Percentiles rank a stretch among this genome's conserved stretches.
Evolutionary conservation across 345 rosid genomes (phyloP).

Genomic region (Syzygium grande): DNA sequence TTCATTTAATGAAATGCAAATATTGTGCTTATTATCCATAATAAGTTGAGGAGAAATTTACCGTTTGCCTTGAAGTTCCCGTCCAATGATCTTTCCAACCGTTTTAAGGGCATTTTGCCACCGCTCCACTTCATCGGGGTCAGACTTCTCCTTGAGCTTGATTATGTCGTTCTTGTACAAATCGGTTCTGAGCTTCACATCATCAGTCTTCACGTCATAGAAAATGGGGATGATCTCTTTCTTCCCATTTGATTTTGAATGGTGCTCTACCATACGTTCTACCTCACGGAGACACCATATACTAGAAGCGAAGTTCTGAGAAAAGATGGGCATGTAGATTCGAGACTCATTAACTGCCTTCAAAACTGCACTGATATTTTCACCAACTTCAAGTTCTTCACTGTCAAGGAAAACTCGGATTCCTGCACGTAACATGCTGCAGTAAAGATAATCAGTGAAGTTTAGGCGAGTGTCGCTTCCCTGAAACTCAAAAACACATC

Average conservation of each 20-base stretch:
- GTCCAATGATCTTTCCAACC: not conserved
- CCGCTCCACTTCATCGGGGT: not conserved
- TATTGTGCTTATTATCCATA: not conserved
- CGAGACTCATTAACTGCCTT: not conserved
- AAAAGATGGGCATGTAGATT: not conserved
- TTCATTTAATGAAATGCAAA: not conserved
- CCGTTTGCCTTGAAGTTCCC: not conserved
- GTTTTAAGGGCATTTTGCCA: not conserved
- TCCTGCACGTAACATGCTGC: fast-evolving
- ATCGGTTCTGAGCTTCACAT: not conserved
- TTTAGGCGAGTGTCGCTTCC: fast-evolving
- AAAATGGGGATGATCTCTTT: not conserved
- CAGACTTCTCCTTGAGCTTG: fast-evolving
- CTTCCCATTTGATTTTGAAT: not conserved
- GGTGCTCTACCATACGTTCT: not conserved
- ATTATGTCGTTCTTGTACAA: not conserved
- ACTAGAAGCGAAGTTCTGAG: fast-evolving
- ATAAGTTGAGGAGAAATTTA: not conserved
- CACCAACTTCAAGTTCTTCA: not conserved
- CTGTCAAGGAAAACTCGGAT: not conserved
- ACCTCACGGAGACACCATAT: not conserved
- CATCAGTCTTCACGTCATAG: not conserved
- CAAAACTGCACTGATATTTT: fast-evolving
- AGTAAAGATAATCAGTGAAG: not conserved
- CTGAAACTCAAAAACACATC: not conserved